Conservation (phyloP, 176 grass and related monocot species). For the Carex pumila region DNA sequence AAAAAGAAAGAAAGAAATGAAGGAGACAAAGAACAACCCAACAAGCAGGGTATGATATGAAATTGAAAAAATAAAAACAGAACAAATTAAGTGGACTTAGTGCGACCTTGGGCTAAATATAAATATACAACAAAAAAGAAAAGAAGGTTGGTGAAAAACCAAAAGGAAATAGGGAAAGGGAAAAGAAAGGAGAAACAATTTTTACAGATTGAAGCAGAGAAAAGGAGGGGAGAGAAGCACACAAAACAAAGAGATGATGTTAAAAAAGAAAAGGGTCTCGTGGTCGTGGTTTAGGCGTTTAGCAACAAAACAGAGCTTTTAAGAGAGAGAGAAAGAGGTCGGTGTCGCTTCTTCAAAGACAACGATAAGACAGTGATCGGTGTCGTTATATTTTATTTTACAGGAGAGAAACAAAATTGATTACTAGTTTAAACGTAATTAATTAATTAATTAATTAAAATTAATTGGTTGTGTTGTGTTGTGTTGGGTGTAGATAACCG, state of each 20-base stretch:
- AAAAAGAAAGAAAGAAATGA: constrained; percentile 5
- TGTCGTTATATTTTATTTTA: too few relatives aligned
- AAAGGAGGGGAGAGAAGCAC: constrained; percentile 7
- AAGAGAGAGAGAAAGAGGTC: not conserved
- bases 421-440: too few relatives aligned
- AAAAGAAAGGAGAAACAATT: not conserved
- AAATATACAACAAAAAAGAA: not conserved
- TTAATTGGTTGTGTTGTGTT: too few relatives aligned
- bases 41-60: not conserved
- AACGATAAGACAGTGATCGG: not conserved
- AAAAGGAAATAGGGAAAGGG: constrained; percentile 12
- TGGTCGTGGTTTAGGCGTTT: not conserved
- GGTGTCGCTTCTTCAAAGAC: constrained; percentile 32
- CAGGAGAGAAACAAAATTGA: too few relatives aligned
- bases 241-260: constrained; percentile 11
- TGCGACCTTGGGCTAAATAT: not conserved
- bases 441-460: too few relatives aligned
- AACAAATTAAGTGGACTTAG: not conserved
- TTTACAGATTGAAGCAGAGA: too few relatives aligned
- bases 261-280: not conserved
- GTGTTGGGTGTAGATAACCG: too few relatives aligned
- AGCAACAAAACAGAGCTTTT: not conserved
- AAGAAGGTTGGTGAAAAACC: constrained; percentile 11
- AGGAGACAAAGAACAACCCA: constrained; percentile 6
- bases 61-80: not conserved